Evolutionary conservation across 2,329 filamentous ascomycete genomes (phyloP), one percentile per base, ranked within the genome.

Genomic region (Biscogniauxia sp.): DNA sequence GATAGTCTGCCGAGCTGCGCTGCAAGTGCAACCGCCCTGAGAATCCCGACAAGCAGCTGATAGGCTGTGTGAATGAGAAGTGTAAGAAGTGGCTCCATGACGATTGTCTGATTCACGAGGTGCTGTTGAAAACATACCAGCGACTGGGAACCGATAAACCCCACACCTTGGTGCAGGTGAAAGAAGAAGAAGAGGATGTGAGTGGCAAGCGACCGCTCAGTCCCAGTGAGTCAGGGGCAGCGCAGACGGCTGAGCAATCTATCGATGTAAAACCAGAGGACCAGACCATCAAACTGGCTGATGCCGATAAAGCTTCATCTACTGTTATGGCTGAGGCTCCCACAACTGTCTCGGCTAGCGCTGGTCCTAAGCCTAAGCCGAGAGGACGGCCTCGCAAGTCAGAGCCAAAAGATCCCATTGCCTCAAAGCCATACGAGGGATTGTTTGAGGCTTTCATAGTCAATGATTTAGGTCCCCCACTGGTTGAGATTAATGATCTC

Each of bases 21-120:
- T 89, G 87, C 73, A 82, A 80, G 67, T 89, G 87, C 74, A 77
- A 79, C 61, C 79, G 79, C 5, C 85, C 86, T 50, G 84, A 85
- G 65, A 87, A 88, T 63, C 86, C 86, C 23, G 85, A 88, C 64
- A 84, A 82, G 66, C 79, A 80, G 20, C 74, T 88, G 49, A 79
- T 88, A 54, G 82, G 84, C 59, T 89, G 86, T 73, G 81, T 80
- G 9, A 81, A 80, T 61, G 68, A 78, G 13, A 69, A 73, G 1
- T 89, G 87, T 70, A 80, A 79, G 56, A 81, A 79, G 57, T 89
- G 87, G 87, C 80, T 89, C 61, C 87, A 89, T 66, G 80, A 85
- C 59, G 82, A 86, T 53, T 89, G 87, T 66, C 76, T 89, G n/a
- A 76, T 80, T 32, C 80, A 86, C 66, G 81, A 84, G 15, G 78